Evolutionary conservation across 805 yeast genomes (phyloP), one percentile per base, ranked within the genome.

Genomic region (Myxozyma kluyveri): DNA sequence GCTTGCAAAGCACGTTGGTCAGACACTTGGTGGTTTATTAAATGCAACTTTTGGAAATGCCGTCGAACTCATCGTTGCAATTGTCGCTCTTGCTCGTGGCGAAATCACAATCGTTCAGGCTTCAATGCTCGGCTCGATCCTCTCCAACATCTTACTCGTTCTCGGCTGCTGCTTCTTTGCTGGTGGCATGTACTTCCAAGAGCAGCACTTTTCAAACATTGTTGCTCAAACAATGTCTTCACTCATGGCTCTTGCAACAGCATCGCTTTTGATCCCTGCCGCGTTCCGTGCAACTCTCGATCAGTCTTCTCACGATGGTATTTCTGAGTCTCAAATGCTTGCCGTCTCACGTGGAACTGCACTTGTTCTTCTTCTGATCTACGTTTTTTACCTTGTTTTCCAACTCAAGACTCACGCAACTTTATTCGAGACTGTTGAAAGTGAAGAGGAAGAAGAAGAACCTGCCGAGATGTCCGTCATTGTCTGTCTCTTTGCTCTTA

Each of bases 31-130:
- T 12, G 98, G 98, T 0, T 75, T 93, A 58, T 75, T 93, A 64
- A 93, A 93, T 71, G 99, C 99, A 2, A 90, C 98, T 7, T 88
- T 93, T 67, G 99, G 99, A 53, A 93, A 93, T 68, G 98, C 98
- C 1, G 96, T 93, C 21, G 99, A 93, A 72, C 81, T 93, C 54
- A 93, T 93, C 68, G 98, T 93, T 32, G 86, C 96, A 1, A 75
- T 93, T 24, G 88, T 93, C 61, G 99, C 99, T 1, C 75, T 93
- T 63, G 75, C 72, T 61, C 84, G 86, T 40, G 86, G 88, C 61
- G 97, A 93, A 70, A 82, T 93, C 46, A 78, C 96, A 58, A 90
- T 93, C 64, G 98, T 93, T 26, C 98, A 93, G 71, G 96, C 98
- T 1, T 86, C 96, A 19, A 91, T 93, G 98, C 78, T 93, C 52